Conservation (phyloP, 2,329 filamentous ascomycete species). For the Trichophyton schoenleinii region DNA sequence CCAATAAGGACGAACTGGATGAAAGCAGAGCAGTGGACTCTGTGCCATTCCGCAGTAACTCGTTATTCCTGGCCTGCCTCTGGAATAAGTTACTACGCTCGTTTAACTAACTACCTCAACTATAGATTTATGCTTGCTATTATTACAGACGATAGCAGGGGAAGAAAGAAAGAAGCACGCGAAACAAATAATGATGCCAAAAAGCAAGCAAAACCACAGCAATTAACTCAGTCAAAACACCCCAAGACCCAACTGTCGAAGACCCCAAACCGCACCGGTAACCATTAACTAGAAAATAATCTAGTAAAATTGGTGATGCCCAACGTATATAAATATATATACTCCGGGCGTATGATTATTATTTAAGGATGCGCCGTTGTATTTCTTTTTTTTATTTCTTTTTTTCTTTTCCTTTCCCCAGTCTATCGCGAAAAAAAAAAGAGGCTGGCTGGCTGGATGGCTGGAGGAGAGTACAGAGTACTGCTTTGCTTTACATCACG, state of each 20-base stretch:
- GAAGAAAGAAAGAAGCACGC: not conserved
- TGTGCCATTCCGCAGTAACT: not conserved
- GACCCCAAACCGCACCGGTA: not conserved
- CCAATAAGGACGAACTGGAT: not conserved
- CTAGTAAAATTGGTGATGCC: not conserved
- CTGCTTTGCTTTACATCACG: slow-evolving; percentile 8
- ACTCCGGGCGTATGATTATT: not conserved
- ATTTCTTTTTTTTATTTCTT: not conserved
- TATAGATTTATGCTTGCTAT: not conserved
- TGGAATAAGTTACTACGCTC: not conserved
- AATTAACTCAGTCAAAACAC: not conserved
- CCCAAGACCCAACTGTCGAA: not conserved
- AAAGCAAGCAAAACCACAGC: no score
- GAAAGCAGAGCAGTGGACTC: not conserved
- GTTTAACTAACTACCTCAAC: not conserved
- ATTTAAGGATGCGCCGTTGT: not conserved
- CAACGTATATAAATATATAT: not conserved
- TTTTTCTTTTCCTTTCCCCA: not conserved
- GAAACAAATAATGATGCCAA: not conserved
- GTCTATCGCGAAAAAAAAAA: no score
- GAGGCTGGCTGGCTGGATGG: no score
- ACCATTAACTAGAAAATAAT: not conserved
- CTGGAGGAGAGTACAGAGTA: not conserved
- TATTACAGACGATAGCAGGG: not conserved
- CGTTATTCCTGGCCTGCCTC: not conserved